Base-by-base conservation (phyloP, 495 filamentous ascomycete genomes). In the Penicillium manginii region DNA sequence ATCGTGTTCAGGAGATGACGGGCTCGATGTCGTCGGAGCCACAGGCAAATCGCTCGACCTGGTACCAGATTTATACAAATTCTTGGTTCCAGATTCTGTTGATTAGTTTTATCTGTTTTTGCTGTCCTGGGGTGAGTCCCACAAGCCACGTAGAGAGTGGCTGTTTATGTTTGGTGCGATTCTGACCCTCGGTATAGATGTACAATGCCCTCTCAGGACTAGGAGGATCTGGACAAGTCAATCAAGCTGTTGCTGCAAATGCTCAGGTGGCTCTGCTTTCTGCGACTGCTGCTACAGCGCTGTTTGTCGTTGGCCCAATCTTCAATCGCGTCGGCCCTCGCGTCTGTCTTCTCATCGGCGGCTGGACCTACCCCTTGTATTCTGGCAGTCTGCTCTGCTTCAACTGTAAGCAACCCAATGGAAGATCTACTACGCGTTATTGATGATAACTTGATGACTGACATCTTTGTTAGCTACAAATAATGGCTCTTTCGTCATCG, bases 401-500 rank as follows among this genome's bases (percentile, higher is more conserved):
- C 58, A 78, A 78, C 23, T 23, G 74, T 73, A 65, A 29, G 64
- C 15, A 5, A 10, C 57, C 17, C 18, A n/a, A 14, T 35, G 2
- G 11, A 19, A 26, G 12, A 17, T 8, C 9, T 29, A 29, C 26
- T 29, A 29, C 5, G 26, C 9, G 3, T 29, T 29, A 29, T 29
- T 8, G 3, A 8, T 29, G 26, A n/a, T 2, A 1, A 15, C 8
- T 29, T 9, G 18, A 29, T 5, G 4, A 8, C 32, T 50, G 7
- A 21, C 23, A 4, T 2, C 0, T 21, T 43, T 14, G 4, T 23
- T 83, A 74, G 88, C 91, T 62, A 91, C 81, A 31, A 55, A 78
- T 15, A 96, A 93, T 66, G 75, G 72, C n/a, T 88, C 86, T 4
- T 92, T 93, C 66, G 88, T 90, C 61, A 84, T 91, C 54, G 91